A percentile compares a stretch with the other conserved stretches of the same genome.
phyloP scores from a whole-genome alignment of 371 early-diverging fungal species.

The Mucor plumbeus region DNA sequence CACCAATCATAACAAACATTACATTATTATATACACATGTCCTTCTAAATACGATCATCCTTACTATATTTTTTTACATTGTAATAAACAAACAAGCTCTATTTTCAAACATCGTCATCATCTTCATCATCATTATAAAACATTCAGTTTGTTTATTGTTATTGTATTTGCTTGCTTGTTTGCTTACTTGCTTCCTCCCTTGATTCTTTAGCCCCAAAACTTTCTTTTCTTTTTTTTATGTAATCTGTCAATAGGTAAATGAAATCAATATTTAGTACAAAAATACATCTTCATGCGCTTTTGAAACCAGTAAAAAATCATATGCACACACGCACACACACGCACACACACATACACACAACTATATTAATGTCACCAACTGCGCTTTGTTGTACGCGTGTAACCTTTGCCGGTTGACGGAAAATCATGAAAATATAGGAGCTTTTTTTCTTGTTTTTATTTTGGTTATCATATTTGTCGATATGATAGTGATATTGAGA shows the following conservation, averaged over 20 bases:
- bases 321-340: neutral
- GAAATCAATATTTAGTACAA: neutral
- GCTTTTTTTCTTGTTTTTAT: neutral
- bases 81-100: too few species aligned
- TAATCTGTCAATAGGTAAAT: neutral
- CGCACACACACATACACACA: too few species aligned
- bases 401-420: constrained; percentile 1
- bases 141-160: too few species aligned
- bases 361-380: neutral
- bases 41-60: constrained; percentile 3
- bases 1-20: too few species aligned
- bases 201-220: too few species aligned
- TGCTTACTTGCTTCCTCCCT: too few species aligned
- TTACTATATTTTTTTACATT: too few species aligned
- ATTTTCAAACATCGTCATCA: too few species aligned
- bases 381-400: neutral
- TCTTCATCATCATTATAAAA: too few species aligned
- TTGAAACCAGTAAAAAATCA: neutral
- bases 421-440: constrained; percentile 1
- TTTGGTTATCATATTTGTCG: neutral
- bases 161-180: too few species aligned
- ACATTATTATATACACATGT: neutral
- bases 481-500: neutral
- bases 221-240: neutral
- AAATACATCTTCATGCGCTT: neutral